Evolutionary conservation across 1,284 basidiomycete species (phyloP).

Genomic region (Cystobasidiaceae sp.): DNA sequence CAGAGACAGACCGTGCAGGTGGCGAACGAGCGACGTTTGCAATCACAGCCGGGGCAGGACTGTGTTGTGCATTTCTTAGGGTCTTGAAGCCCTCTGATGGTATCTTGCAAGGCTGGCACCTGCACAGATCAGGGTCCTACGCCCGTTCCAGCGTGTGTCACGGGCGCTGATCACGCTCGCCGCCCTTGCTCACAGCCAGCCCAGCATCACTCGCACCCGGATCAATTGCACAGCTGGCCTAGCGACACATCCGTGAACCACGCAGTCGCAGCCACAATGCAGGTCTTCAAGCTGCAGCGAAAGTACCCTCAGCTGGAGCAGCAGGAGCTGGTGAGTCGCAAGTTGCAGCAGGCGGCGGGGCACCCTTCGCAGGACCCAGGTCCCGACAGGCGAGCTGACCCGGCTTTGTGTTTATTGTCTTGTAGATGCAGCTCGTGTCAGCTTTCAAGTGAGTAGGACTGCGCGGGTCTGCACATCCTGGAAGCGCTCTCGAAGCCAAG

Average conservation of each 20-base stretch:
- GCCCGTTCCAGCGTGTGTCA: too few species aligned
- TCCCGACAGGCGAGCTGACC: background rate
- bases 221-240: too few species aligned
- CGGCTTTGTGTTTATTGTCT: background rate
- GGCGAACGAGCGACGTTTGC: too few species aligned
- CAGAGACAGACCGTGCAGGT: too few species aligned
- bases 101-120: too few species aligned
- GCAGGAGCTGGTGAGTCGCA: conserved; percentile 28
- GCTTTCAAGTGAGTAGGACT: conserved; percentile 15
- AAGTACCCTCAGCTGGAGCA: conserved; percentile 24
- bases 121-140: too few species aligned
- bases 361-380: background rate
- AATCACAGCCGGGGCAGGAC: too few species aligned
- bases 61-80: too few species aligned
- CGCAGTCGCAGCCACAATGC: background rate
- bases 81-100: too few species aligned
- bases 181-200: too few species aligned
- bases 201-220: too few species aligned
- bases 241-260: background rate
- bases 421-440: conserved; percentile 22
- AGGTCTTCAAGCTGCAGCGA: conserved; percentile 30
- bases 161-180: too few species aligned
- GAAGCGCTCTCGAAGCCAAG: background rate
- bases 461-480: background rate
- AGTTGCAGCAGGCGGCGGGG: background rate